Evolutionary conservation across 441 rosid species (phyloP).

Genomic region (Populus hybrid): DNA sequence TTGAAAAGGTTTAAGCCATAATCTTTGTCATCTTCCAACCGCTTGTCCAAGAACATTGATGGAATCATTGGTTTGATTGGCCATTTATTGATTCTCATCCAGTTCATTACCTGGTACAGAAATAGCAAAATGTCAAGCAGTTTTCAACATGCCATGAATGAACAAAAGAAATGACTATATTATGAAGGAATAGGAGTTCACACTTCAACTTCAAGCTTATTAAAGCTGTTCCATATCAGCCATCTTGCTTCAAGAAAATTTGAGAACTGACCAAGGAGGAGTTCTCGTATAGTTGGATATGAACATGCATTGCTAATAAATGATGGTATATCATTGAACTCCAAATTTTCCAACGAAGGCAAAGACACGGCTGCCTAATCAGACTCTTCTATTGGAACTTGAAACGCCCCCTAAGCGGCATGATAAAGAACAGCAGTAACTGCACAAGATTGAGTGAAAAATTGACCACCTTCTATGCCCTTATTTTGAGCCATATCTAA

Average conservation of each 20-base stretch:
- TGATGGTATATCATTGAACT: conserved; percentile 37
- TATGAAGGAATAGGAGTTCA: not conserved
- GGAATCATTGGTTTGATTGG: conserved; percentile 26
- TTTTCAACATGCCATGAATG: not conserved
- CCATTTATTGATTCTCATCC: conserved; percentile 17
- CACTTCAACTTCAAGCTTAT: conserved; percentile 39
- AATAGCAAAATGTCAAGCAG: not conserved
- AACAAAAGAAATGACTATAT: not conserved
- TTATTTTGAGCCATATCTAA: conserved; percentile 38
- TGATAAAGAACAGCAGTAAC: conserved; percentile 42
- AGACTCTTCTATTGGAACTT: conserved; percentile 24
- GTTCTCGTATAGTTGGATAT: conserved; percentile 23
- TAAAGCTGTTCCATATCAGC: conserved; percentile 46
- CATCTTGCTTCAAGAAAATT: conserved; percentile 37
- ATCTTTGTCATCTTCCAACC: conserved; percentile 23
- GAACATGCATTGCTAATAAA: conserved; percentile 25
- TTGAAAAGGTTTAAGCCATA: conserved; percentile 11
- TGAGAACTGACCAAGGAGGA: conserved; percentile 35
- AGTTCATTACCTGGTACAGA: conserved; percentile 24
- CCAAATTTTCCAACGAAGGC: conserved; percentile 36
- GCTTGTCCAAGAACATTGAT: conserved; percentile 26
- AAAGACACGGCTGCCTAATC: conserved; percentile 11
- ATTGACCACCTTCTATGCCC: conserved; percentile 10
- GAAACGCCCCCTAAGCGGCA: conserved; percentile 35
- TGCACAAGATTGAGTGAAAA: conserved; percentile 43